phyloP scores from a whole-genome alignment of 2,329 filamentous ascomycete species.

The Clonostachys chloroleuca region DNA sequence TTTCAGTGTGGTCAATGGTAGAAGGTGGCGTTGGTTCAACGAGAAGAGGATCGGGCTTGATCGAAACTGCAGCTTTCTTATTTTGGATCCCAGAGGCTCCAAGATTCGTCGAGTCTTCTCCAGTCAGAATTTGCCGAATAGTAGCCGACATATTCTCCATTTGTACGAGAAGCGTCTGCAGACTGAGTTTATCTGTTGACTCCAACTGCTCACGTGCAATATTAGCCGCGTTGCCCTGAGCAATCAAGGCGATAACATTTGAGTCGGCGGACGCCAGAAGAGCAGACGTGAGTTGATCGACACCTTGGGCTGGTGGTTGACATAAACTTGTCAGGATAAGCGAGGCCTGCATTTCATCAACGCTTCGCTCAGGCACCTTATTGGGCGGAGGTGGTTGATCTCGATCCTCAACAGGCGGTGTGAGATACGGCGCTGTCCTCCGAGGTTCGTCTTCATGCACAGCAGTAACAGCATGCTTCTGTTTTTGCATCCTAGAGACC shows the following conservation, averaged over 20 bases:
- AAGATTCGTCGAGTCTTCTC: constrained; percentile 7
- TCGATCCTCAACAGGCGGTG: constrained; percentile 11
- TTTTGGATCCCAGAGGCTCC: constrained; percentile 11
- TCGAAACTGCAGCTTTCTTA: constrained; percentile 15
- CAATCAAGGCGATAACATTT: constrained; percentile 40
- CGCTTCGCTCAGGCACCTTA: constrained; percentile 28
- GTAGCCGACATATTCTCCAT: constrained; percentile 36
- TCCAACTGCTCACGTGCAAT: constrained; percentile 33
- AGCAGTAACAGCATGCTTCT: constrained; percentile 29
- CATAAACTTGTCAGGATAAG: constrained; percentile 58
- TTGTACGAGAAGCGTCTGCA: constrained; percentile 43
- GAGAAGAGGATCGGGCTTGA: constrained; percentile 18
- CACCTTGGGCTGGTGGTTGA: constrained; percentile 40
- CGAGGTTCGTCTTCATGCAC: constrained; percentile 17
- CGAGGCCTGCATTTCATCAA: constrained; percentile 63
- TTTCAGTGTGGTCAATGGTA: constrained; percentile 29
- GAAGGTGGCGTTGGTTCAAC: constrained; percentile 32
- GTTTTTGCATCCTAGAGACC: constrained; percentile 22
- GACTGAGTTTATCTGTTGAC: constrained; percentile 33
- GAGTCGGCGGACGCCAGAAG: constrained; percentile 47
- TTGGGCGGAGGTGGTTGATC: constrained; percentile 6
- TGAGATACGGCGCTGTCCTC: constrained; percentile 17
- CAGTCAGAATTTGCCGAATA: constrained; percentile 31
- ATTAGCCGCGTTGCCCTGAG: constrained; percentile 37
- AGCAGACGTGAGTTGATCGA: constrained; percentile 51